phyloP scores from a whole-genome alignment of 1,284 basidiomycete genomes.

The Ustilago esculenta region DNA sequence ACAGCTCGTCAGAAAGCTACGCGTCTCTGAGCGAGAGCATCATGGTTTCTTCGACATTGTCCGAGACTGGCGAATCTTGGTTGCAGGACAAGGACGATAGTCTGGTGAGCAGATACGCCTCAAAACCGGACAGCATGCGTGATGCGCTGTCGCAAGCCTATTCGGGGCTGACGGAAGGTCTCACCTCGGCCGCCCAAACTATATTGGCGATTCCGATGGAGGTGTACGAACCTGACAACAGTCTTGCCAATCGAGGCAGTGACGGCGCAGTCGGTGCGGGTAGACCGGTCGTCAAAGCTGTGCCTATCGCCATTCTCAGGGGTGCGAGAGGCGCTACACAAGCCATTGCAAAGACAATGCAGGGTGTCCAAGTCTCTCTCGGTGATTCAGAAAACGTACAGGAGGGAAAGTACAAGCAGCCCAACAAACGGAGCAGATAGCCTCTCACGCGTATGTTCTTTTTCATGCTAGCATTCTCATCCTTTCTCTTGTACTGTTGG shows the following conservation, averaged over 20 bases:
- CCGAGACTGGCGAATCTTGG: constrained; percentile 1
- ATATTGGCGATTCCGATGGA: constrained; percentile 99
- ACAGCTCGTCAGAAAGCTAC: constrained; percentile 32
- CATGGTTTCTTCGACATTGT: constrained; percentile 12
- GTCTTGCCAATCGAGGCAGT: constrained; percentile 49
- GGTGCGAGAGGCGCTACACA: constrained; percentile 97
- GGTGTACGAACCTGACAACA: constrained; percentile 82
- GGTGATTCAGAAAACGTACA: constrained; percentile 49
- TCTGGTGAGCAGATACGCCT: constrained; percentile 83
- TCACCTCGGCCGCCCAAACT: constrained; percentile 94
- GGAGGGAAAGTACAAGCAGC: constrained; percentile 59
- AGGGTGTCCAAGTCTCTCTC: constrained; percentile 83
- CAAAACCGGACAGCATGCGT: constrained; percentile 82
- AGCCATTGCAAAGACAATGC: constrained; percentile 91
- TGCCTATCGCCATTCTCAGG: constrained; percentile 93
- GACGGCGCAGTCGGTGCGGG: constrained; percentile 23
- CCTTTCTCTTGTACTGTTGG: no score
- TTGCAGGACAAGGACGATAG: constrained; percentile 2
- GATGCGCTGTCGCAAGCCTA: constrained; percentile 93
- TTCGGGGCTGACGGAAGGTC: constrained; percentile 73
- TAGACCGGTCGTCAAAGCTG: constrained; percentile 86
- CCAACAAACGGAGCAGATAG: background rate
- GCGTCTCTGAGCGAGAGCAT: constrained; percentile 30
- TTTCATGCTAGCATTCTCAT: background rate
- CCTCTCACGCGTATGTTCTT: background rate